Evolutionary conservation across 306 rosid genomes (phyloP), one percentile per base, ranked within the genome.

Genomic region (Lathyrus sativus): DNA sequence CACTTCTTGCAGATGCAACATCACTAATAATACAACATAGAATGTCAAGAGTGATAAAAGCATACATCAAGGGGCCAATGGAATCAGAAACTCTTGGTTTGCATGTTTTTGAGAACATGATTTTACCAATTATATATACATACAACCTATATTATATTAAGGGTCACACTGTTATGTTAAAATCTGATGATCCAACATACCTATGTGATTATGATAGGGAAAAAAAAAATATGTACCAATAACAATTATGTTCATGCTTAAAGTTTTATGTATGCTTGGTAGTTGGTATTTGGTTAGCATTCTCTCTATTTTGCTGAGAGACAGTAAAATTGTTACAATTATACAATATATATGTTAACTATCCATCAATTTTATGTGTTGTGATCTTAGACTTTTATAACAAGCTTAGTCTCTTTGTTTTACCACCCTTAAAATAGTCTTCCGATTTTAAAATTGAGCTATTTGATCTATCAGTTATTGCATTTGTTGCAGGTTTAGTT

Each of bases 151-250:
- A 62, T 35, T 43, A 37, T 38, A 65, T 70, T 70, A 46, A 12
- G 54, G 9, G 72, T 58, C 79, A 70, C 72, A 57, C 5, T 28
- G 29, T 70, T 70, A 72, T 67, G 80, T 82, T 82, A 69, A 64
- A 60, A 56, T 71, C 83, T 71, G 78, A 74, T 33, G 58, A 63
- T 39, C 76, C 51, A 74, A 71, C 19, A 4, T 63, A 75, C 76
- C 77, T 55, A 14, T 75, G 70, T 74, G 83, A 82, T 37, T 60
- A 13, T 60, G 65, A 33, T 15, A 60, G 46, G 46, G 2, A 24
- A 24, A 10, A 60, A 60, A 22, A 37, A 37, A 60, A 9, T 8
- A 60, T 10, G 29, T 59, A 15, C 12, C 5, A 7, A 7, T n/a
- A 13, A 37, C 10, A 60, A 14, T 15, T 60, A 33, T 35, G 26